phyloP scores from a whole-genome alignment of 352 stramenopile genomes.

The Phytopythium delawarense region DNA sequence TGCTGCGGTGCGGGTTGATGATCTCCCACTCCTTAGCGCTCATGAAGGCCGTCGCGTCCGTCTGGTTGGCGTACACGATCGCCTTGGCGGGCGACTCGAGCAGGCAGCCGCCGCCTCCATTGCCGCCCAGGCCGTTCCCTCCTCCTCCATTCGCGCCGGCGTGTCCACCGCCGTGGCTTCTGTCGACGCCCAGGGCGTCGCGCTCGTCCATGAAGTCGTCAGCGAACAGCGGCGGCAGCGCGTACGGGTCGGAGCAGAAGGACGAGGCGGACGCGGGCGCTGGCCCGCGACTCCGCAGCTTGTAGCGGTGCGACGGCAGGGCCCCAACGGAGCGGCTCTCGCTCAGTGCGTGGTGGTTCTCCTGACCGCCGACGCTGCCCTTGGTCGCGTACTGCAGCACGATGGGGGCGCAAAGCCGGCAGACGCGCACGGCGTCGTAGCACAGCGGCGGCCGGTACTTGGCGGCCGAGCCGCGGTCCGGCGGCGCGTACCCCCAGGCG shows the following conservation, averaged over 20 bases:
- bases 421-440: constrained; percentile 70
- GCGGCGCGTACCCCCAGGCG: constrained; percentile 48
- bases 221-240: constrained; percentile 57
- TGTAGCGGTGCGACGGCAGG: constrained; percentile 5
- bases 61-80: constrained; percentile 57
- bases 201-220: constrained; percentile 53
- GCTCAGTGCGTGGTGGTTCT: constrained; percentile 1
- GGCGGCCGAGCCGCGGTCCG: constrained; percentile 31
- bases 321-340: constrained; percentile 14
- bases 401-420: constrained; percentile 71
- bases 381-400: constrained; percentile 47
- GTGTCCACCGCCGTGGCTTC: background rate
- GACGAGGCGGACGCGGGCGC: constrained; percentile 11
- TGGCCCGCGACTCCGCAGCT: constrained; percentile 5
- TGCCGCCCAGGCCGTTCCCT: constrained; percentile 13
- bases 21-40: constrained; percentile 64
- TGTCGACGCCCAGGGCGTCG: constrained; percentile 7
- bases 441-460: constrained; percentile 62
- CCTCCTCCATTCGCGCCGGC: constrained; percentile 11
- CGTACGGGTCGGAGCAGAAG: constrained; percentile 54
- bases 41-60: constrained; percentile 43
- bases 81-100: constrained; percentile 50
- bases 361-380: background rate
- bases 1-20: constrained; percentile 53
- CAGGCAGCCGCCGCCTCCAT: constrained; percentile 9